phyloP scores from a whole-genome alignment of 345 rosid species.

The Combretum micranthum region DNA sequence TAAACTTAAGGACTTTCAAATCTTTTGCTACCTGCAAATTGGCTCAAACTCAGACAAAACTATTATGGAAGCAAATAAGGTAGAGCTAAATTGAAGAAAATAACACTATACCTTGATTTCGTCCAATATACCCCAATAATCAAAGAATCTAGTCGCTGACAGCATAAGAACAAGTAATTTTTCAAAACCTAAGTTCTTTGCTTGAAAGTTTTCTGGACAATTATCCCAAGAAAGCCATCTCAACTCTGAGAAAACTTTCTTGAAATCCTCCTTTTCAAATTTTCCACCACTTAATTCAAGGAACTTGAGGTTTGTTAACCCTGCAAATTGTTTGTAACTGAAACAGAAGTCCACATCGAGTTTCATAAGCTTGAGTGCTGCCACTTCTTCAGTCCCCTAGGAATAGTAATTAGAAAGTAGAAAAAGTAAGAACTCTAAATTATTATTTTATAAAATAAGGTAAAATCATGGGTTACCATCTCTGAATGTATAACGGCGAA shows the following conservation, averaged over 20 bases:
- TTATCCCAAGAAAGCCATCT: conserved; percentile 14
- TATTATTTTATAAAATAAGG: neutral
- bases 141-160: neutral
- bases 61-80: neutral
- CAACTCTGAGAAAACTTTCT: conserved; percentile 6
- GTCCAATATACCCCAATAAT: neutral
- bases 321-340: conserved; percentile 10
- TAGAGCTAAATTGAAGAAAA: too few species aligned
- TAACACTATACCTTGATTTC: neutral
- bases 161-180: conserved; percentile 7
- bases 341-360: neutral
- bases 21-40: neutral
- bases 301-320: conserved; percentile 15
- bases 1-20: conserved; percentile 3
- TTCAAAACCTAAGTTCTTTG: neutral
- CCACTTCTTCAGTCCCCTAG: conserved; percentile 17
- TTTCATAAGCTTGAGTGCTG: conserved; percentile 11
- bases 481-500: neutral
- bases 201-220: conserved; percentile 3
- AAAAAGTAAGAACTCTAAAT: neutral
- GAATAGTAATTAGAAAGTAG: neutral
- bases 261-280: conserved; percentile 1
- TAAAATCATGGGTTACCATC: conserved; percentile 6
- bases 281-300: neutral
- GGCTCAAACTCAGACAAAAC: too few species aligned